Evolutionary conservation across 164 flowering plant genomes (phyloP).

Genomic region (Tetrastigma voinierianum): DNA sequence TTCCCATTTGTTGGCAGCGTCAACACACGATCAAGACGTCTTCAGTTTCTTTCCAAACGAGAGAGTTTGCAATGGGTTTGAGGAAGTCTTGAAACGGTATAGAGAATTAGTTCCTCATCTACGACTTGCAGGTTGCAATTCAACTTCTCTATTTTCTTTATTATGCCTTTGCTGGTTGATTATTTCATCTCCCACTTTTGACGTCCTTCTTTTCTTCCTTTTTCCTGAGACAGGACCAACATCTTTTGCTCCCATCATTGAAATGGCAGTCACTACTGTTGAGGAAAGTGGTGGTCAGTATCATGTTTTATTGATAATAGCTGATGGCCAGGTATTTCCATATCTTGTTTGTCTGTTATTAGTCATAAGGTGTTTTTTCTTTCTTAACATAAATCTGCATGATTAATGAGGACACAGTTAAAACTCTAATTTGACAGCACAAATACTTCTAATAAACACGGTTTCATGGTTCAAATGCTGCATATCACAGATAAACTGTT

Average conservation of each 20-base stretch:
- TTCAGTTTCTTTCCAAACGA: slow-evolving; percentile 86
- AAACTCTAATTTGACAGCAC: background rate
- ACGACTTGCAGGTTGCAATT: slow-evolving; percentile 65
- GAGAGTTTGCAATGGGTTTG: slow-evolving; percentile 81
- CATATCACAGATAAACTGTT: background rate
- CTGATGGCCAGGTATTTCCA: slow-evolving; percentile 89
- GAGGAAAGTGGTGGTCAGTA: slow-evolving; percentile 91
- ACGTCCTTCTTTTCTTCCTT: background rate
- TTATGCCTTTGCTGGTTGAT: background rate
- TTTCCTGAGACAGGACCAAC: slow-evolving; percentile 71
- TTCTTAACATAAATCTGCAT: background rate
- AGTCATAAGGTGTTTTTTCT: background rate
- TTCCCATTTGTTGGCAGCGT: slow-evolving; percentile 50
- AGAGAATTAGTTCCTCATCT: slow-evolving; percentile 80
- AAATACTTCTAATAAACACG: background rate
- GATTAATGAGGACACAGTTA: background rate
- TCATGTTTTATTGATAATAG: slow-evolving; percentile 91
- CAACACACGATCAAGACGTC: slow-evolving; percentile 89
- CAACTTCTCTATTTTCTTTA: background rate
- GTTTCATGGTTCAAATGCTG: background rate
- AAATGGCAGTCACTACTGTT: slow-evolving; percentile 82
- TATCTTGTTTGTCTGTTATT: background rate
- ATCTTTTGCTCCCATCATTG: slow-evolving; percentile 92
- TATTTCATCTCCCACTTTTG: background rate
- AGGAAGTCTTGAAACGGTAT: slow-evolving; percentile 71